Conservation (phyloP, 371 early-diverging fungal genomes). For the Actinomucor elegans region DNA sequence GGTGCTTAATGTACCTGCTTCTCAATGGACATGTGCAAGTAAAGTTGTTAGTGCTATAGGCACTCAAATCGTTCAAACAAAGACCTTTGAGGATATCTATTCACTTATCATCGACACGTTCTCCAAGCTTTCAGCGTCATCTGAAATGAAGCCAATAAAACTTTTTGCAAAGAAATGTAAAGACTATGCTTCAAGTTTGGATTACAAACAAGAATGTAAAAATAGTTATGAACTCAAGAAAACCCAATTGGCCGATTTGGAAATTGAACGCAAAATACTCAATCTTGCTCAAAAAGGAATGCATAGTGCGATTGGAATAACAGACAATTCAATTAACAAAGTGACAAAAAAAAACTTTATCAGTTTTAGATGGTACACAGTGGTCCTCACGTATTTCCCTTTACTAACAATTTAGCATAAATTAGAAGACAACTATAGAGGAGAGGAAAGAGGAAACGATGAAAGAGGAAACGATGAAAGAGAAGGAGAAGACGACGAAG, state of each 20-base stretch:
- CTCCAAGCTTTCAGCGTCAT: conserved; percentile 1
- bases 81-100: conserved; percentile 3
- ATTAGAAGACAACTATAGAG: conserved; percentile 6
- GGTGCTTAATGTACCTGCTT: conserved; percentile 3
- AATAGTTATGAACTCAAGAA: conserved; percentile 5
- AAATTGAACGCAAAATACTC: conserved; percentile 5
- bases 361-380: conserved; percentile 2
- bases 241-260: conserved; percentile 5
- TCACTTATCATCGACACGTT: not conserved
- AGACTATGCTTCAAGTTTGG: not conserved
- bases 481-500: not conserved
- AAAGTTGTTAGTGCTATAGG: conserved; percentile 3
- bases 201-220: conserved; percentile 2
- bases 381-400: not conserved
- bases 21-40: conserved; percentile 7
- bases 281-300: conserved; percentile 8
- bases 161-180: conserved; percentile 8
- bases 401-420: not conserved
- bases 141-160: conserved; percentile 1
- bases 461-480: not conserved
- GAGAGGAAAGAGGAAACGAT: too few species aligned
- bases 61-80: conserved; percentile 5
- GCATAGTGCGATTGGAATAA: conserved; percentile 1
- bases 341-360: conserved; percentile 4
- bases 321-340: conserved; percentile 1